phyloP scores from a whole-genome alignment of 148 eudicot species.

The Heliamphora exappendiculata region DNA sequence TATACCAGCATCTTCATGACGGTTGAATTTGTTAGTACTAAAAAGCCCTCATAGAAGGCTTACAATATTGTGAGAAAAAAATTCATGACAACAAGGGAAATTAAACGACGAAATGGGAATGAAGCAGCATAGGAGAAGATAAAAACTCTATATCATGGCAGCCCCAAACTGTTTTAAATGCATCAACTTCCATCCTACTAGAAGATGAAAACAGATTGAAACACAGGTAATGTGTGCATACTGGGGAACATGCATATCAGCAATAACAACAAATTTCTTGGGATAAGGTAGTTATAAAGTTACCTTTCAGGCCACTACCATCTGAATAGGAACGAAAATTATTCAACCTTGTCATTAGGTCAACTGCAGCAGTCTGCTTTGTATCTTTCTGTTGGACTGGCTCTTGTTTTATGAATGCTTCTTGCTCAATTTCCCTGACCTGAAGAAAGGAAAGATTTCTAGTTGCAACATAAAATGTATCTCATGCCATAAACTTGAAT shows the following conservation, averaged over 20 bases:
- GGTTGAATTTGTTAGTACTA: not conserved
- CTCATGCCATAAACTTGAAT: not conserved
- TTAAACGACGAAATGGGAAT: not conserved
- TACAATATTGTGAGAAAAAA: not conserved
- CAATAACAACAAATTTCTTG: not conserved
- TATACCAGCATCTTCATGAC: not conserved
- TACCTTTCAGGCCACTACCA: conserved; percentile 68
- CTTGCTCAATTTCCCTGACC: conserved; percentile 81
- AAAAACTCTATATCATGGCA: no score
- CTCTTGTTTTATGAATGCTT: conserved; percentile 47
- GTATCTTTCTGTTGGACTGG: conserved; percentile 51
- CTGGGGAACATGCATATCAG: no score
- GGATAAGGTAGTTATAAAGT: not conserved
- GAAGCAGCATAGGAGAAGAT: no score
- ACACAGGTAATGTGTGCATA: not conserved
- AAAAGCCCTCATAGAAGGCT: not conserved
- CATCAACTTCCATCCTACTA: no score
- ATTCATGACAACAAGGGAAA: not conserved
- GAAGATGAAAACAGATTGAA: not conserved
- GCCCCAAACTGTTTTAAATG: no score
- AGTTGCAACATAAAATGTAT: not conserved
- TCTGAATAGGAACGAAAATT: conserved; percentile 53
- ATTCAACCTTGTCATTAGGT: conserved; percentile 65
- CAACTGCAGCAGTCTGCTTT: conserved; percentile 73
- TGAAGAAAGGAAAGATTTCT: conserved; percentile 13